Base-by-base conservation (phyloP, 2,329 filamentous ascomycete species). In the Fusarium nodosum region DNA sequence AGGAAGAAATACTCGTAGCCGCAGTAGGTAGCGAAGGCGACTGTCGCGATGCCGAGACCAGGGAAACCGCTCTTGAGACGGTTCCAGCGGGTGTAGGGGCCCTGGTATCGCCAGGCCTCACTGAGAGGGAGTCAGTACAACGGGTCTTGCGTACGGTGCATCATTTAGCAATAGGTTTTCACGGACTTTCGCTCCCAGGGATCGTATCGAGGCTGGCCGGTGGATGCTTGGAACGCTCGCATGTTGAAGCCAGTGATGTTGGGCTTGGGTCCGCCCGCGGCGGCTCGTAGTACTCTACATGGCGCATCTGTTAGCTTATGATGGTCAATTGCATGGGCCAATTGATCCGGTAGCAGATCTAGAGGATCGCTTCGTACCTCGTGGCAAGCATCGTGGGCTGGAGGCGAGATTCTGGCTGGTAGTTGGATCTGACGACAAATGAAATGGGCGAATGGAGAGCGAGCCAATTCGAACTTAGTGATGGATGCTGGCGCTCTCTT, bases 161-260 rank as follows among this genome's bases (percentile, higher is more conserved):
- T 48, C 38, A 31, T 15, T 33, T 34, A 46, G 12, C 26, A 47
- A 22, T 8, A 31, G 46, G 10, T 45, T 39, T 34, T 26, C 63
- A 87, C 88, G 80, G 69, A 91, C 89, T 80, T 77, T 83, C 84
- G 81, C 79, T 88, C 88, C 89, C 89, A 91, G 48, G 89, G 89
- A 72, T 91, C 89, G 80, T 90, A 88, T 79, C 83, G 81, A 60
- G 85, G 84, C 71, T 82, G 86, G 69, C 88, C 88, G 74, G 92
- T 85, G 46, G 94, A 86, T 69, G 88, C 88, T 78, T 89, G 92
- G 82, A 94, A 90, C 81, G 93, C 91, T 79, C 88, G 89, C 77
- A 93, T 87, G 84, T 96, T 91, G 87, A 98, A 98, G 83, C 95
- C 95, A 76, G 95, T 97, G 82, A 97, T 88, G 86, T 93, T 94